A percentile compares a stretch with the other conserved stretches of the same genome.
Conservation (phyloP, 257 asterid species). For the Ehretia macrophylla region DNA sequence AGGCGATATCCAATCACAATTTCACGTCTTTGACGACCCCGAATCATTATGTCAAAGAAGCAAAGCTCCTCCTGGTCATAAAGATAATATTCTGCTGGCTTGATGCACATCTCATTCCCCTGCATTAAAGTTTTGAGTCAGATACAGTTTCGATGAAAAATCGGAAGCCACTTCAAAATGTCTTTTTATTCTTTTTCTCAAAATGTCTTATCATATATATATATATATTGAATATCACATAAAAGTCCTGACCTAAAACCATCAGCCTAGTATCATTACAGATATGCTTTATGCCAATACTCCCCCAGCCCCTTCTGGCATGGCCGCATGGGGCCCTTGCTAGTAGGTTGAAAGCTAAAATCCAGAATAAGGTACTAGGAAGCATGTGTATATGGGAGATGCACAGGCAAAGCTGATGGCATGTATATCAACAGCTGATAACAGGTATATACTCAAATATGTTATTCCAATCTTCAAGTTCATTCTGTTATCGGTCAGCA, state of each 20-base stretch:
- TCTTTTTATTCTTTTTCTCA: not conserved
- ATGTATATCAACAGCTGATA: no score
- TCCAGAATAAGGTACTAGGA: no score
- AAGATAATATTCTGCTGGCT: constrained; percentile 88
- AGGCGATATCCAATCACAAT: constrained; percentile 82
- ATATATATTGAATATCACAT: not conserved
- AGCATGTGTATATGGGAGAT: no score
- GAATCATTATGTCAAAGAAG: constrained; percentile 72
- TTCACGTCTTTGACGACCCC: constrained; percentile 80
- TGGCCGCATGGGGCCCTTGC: no score
- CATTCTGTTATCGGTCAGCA: no score
- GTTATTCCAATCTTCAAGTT: no score
- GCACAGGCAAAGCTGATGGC: no score
- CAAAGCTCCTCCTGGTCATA: constrained; percentile 89
- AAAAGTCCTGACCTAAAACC: not conserved
- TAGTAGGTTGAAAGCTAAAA: no score
- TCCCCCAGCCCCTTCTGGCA: no score
- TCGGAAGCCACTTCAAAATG: not conserved
- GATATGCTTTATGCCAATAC: no score
- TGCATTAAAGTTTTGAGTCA: constrained; percentile 21
- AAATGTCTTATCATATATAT: not conserved
- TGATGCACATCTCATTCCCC: constrained; percentile 98
- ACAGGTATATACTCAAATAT: no score
- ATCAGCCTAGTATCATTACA: no score
- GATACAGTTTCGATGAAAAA: not conserved